A percentile compares a stretch with the other conserved stretches of the same genome.
Evolutionary conservation across 176 grass and related monocot species (phyloP).

Genomic region (Carex scoparia): DNA sequence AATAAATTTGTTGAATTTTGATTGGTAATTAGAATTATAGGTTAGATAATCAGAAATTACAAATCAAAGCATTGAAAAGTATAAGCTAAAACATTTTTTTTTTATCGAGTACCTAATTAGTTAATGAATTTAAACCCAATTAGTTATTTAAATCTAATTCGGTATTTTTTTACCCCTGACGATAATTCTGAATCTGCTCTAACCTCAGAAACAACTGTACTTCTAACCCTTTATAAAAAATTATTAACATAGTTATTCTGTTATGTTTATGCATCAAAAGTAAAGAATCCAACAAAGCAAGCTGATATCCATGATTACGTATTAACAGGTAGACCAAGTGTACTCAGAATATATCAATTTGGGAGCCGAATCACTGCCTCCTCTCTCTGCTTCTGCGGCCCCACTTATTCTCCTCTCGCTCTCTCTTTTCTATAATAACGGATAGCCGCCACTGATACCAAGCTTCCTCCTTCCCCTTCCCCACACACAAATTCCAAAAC

Average conservation of each 20-base stretch:
- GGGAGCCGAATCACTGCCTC: constrained; percentile 3
- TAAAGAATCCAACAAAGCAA: background rate
- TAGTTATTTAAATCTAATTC: too few relatives aligned
- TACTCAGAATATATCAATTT: background rate
- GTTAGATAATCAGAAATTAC: too few relatives aligned
- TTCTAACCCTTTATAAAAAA: too few relatives aligned
- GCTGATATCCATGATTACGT: background rate
- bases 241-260: too few relatives aligned
- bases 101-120: too few relatives aligned
- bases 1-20: too few relatives aligned
- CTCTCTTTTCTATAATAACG: background rate
- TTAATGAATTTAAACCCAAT: too few relatives aligned
- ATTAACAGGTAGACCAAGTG: background rate
- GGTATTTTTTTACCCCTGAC: too few relatives aligned
- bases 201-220: background rate
- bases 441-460: constrained; percentile 21
- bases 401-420: background rate
- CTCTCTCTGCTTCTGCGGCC: background rate
- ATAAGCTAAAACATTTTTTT: too few relatives aligned
- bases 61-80: too few relatives aligned
- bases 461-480: background rate
- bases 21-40: too few relatives aligned
- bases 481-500: background rate
- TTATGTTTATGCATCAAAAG: background rate
- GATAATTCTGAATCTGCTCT: too few relatives aligned